Evolutionary conservation across 148 eudicot species (phyloP), one percentile per base, ranked within the genome.

Genomic region (Silene uniflora): DNA sequence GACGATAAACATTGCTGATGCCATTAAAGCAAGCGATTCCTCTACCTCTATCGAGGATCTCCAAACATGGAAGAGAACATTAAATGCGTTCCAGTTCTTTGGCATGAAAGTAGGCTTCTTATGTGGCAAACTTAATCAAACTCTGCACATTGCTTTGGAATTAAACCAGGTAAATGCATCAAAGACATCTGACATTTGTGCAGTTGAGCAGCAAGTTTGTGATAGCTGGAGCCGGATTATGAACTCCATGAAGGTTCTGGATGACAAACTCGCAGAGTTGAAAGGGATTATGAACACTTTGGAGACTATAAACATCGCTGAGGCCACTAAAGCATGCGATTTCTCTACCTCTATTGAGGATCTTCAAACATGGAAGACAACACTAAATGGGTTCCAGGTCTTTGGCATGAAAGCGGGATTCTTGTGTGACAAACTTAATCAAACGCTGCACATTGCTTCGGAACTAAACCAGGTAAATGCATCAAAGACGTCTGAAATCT

Each of bases 101-200:
- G 92, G 89, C 10, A 87, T 89, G 92, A 61, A 76, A 6, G 90
- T 87, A 1, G 81, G 58, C 5, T 89, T 87, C 74, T 74, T 89
- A 49, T 65, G 72, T 39, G 80, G 39, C 17, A 78, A 76, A 39
- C n/a, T 85, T 21, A 63, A 52, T 22, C 75, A 66, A 69, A 78
- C 88, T 2, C 52, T 86, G 10, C 60, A 67, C 2, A n/a, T 22
- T 49, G 68, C 61, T 22, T 73, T 19, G 69, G 56, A 13, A 52
- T 39, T 39, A 16, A 13, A 52, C 17, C 18, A 5, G 56, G 56
- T 52, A 52, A n/a, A 42, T 13, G 76, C 73, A 32, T 62, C 75
- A 69, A 73, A 67, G 47, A 77, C 39, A 77, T 49, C 74, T 23
- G 61, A 60, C 52, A 78, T 75, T 66, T 63, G 76, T 21, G 52